Evolutionary conservation across 2,329 filamentous ascomycete species (phyloP), one percentile per base, ranked within the genome.

Genomic region (Phymatotrichopsis omnivora): DNA sequence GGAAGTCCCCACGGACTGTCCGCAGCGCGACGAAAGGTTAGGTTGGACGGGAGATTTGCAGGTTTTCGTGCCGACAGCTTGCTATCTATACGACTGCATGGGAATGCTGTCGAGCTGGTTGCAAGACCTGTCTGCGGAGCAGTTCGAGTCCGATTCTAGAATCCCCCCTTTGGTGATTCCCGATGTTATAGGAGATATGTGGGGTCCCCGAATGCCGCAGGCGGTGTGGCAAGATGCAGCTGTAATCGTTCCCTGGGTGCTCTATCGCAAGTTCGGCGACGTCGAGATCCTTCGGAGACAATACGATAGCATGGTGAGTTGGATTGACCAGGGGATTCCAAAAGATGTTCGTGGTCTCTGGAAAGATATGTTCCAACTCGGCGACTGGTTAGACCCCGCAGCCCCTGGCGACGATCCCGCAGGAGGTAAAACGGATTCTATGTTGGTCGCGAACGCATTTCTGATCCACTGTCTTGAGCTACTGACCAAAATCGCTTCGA

Each of bases 1-100:
- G 3, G 68, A 66, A 0, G 60, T 77, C 0, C 73, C 73, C 0
- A 77, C 73, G 0, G 75, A 78, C 53, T 75, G 72, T 51, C 72
- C 72, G 0, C 71, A 75, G 50, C 63, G 71, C 1, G 71, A 76
- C 42, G 72, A 75, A 58, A 64, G 72, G 0, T 58, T 75, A 5
- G 68, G 69, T 16, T 73, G 73, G 74, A 71, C 68, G 0, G 68
- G 74, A 12, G 68, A 74, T 51, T 61, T 65, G 6, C 68, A 68
- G 28, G 64, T 67, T 1, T 76, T 76, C 47, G 61, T 64, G 0
- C 68, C 70, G 0, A 69, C 71, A 0, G 67, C 71, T 0, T 70
- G 66, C 38, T 76, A 70, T 50, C 61, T 78, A 0, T 78, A 71
- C 57, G 63, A 75, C 53, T 68, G 69, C 2, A 59, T 64, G 0